Percentiles rank a stretch among this genome's conserved stretches.
These are phyloP conservation scores for Spathaspora passalidarum DNA, from an alignment of 805 yeast genomes.

Conservation along the genomic window DNA sequence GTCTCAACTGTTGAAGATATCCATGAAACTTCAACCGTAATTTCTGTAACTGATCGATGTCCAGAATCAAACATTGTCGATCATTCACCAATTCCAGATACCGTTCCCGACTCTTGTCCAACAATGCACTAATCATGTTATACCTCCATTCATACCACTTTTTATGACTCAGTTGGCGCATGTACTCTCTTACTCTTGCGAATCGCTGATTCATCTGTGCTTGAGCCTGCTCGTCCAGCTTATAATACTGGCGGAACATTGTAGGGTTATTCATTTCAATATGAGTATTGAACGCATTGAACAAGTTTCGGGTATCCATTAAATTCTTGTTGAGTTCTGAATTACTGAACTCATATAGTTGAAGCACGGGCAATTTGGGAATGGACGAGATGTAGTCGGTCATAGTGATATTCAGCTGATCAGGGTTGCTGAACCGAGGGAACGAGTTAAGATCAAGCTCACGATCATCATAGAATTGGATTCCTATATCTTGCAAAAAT, in stretches of 20 bases:
- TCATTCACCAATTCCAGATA: constrained; percentile 11
- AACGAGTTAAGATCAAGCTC: constrained; percentile 28
- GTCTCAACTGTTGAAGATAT: not conserved
- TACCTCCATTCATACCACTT: constrained; percentile 66
- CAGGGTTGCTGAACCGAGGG: constrained; percentile 16
- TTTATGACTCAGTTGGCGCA: constrained; percentile 51
- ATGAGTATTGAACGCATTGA: constrained; percentile 47
- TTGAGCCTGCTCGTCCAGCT: constrained; percentile 35
- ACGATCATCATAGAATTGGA: constrained; percentile 46
- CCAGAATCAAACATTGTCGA: constrained; percentile 1
- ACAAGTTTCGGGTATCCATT: constrained; percentile 45
- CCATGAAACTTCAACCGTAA: not conserved
- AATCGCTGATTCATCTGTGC: constrained; percentile 46
- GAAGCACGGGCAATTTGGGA: constrained; percentile 41
- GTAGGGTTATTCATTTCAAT: constrained; percentile 46
- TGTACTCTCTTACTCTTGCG: constrained; percentile 46
- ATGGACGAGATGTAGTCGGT: constrained; percentile 38
- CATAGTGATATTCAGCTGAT: constrained; percentile 9
- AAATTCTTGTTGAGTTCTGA: constrained; percentile 52
- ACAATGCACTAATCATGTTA: constrained; percentile 47
- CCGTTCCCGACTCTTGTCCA: constrained; percentile 21
- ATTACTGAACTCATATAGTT: constrained; percentile 52
- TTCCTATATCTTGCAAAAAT: constrained; percentile 38
- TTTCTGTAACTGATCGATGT: constrained; percentile 1
- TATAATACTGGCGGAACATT: constrained; percentile 47